Conservation (phyloP, 805 yeast species). For the Spathaspora hagerdaliae region DNA sequence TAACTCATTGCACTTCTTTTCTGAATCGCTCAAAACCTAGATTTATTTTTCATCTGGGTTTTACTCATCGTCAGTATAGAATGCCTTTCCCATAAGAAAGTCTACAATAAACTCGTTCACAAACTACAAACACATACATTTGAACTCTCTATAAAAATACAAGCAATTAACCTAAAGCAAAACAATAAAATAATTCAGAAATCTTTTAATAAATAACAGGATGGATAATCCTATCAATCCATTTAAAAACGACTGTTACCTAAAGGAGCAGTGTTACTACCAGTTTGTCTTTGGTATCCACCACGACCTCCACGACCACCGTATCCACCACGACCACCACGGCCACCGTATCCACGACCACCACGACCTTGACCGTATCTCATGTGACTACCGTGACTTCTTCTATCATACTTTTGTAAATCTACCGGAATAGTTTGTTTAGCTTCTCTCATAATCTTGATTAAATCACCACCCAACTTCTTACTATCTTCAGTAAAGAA, state of each 20-base stretch:
- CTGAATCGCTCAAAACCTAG: no score
- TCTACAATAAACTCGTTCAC: no score
- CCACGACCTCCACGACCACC: constrained; percentile 46
- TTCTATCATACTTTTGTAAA: constrained; percentile 60
- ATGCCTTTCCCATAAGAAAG: no score
- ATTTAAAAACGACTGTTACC: constrained; percentile 43
- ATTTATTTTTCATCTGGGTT: no score
- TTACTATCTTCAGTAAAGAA: constrained; percentile 87
- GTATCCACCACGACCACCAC: constrained; percentile 28
- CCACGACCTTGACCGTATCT: constrained; percentile 51
- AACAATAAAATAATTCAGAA: not conserved
- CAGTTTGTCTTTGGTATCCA: constrained; percentile 29
- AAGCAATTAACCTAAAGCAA: not conserved
- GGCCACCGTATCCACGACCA: constrained; percentile 48
- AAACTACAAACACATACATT: no score
- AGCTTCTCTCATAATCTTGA: constrained; percentile 91
- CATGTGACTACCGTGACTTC: constrained; percentile 62
- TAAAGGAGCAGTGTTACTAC: constrained; percentile 48
- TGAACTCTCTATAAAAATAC: not conserved
- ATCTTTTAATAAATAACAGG: no score
- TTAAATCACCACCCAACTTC: constrained; percentile 84
- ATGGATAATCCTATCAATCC: not conserved
- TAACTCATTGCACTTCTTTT: no score
- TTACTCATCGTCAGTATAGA: no score
- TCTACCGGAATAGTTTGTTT: constrained; percentile 84